Evolutionary conservation across 2,329 filamentous ascomycete species (phyloP).

Genomic region (Periconia sp.): DNA sequence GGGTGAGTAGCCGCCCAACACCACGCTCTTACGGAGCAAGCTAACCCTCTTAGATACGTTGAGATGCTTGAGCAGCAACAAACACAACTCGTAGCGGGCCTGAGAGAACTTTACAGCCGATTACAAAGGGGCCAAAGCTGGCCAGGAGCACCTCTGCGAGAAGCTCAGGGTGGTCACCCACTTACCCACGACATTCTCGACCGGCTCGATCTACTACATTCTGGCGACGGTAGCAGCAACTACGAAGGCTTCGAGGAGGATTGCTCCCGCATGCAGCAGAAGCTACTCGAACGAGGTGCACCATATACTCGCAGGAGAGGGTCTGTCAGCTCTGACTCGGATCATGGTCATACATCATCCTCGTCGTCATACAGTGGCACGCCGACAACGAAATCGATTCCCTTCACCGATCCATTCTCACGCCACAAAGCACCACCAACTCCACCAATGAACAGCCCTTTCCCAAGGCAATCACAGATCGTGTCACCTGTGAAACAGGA

Average conservation of each 20-base stretch:
- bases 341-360: conserved; percentile 55
- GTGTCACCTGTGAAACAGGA: conserved; percentile 39
- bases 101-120: conserved; percentile 66
- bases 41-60: conserved; percentile 66
- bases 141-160: conserved; percentile 60
- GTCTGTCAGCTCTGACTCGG: conserved; percentile 64
- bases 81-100: conserved; percentile 64
- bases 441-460: conserved; percentile 47
- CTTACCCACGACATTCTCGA: conserved; percentile 69
- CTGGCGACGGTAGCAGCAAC: conserved; percentile 53
- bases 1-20: conserved; percentile 63
- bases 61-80: conserved; percentile 73
- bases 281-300: conserved; percentile 60
- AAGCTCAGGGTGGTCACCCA: conserved; percentile 60
- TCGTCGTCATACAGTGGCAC: conserved; percentile 46
- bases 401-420: conserved; percentile 37
- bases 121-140: conserved; percentile 60
- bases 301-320: conserved; percentile 59
- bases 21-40: too few species aligned
- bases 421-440: conserved; percentile 44
- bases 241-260: conserved; percentile 65
- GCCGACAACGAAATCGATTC: conserved; percentile 41
- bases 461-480: conserved; percentile 42
- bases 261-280: conserved; percentile 60
- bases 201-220: conserved; percentile 62